Evolutionary conservation across 371 early-diverging fungal species (phyloP).

Genomic region (Mortierella sp.): DNA sequence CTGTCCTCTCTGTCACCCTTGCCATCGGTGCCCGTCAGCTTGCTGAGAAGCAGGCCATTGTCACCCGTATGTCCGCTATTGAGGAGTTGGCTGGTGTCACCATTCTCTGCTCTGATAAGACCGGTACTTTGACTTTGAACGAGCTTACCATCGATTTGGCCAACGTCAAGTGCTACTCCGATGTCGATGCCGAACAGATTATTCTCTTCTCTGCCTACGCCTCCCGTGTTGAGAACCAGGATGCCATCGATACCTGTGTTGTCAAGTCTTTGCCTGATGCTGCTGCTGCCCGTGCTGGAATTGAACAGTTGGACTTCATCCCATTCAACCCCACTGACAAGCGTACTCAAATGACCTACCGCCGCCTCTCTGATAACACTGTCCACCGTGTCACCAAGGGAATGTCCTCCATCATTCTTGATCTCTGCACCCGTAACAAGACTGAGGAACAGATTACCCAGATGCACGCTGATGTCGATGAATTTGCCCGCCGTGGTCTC

Average conservation of each 20-base stretch:
- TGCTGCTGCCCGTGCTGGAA: conserved; percentile 72
- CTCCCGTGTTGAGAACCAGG: conserved; percentile 76
- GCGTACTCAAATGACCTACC: conserved; percentile 86
- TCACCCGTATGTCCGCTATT: conserved; percentile 87
- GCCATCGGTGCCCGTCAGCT: conserved; percentile 95
- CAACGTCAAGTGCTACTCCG: conserved; percentile 74
- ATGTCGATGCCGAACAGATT: conserved; percentile 67
- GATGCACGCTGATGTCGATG: conserved; percentile 78
- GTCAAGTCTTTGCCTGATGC: conserved; percentile 73
- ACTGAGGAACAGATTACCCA: conserved; percentile 64
- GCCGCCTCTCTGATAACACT: conserved; percentile 68
- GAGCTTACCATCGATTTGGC: conserved; percentile 82
- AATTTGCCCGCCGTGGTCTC: conserved; percentile 84
- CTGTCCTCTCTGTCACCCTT: conserved; percentile 91
- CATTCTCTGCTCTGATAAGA: conserved; percentile 96
- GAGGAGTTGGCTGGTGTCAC: conserved; percentile 95
- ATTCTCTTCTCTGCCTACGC: conserved; percentile 75
- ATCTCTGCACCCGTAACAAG: conserved; percentile 78
- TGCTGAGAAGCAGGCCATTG: conserved; percentile 93
- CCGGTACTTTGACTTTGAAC: conserved; percentile 96
- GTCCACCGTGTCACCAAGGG: conserved; percentile 79
- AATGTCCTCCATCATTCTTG: conserved; percentile 79
- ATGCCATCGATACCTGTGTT: conserved; percentile 83
- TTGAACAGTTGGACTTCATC: conserved; percentile 77
- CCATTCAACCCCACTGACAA: conserved; percentile 92